These are phyloP conservation scores for Escovopsis weberi DNA, from an alignment of 2,329 filamentous ascomycete species.

Conservation along the genomic window DNA sequence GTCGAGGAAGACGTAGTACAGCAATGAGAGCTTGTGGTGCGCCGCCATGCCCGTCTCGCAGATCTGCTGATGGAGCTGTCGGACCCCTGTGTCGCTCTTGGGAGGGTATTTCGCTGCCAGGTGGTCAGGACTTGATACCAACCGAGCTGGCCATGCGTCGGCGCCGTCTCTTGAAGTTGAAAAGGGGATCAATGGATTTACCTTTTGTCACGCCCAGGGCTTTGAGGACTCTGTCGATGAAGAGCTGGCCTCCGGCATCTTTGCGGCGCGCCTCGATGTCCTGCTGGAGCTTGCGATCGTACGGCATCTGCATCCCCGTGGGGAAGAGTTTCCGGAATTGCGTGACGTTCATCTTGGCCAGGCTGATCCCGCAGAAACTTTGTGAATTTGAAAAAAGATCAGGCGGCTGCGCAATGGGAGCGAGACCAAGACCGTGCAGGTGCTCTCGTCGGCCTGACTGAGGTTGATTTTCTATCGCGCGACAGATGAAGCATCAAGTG, in stretches of 20 bases:
- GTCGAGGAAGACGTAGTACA: constrained; percentile 76
- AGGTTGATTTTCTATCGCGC: not conserved
- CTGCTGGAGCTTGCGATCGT: constrained; percentile 44
- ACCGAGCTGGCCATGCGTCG: not conserved
- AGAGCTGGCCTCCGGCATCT: constrained; percentile 53
- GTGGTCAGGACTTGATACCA: no score
- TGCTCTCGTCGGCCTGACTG: no score
- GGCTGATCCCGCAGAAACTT: constrained; percentile 19
- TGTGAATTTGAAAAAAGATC: no score
- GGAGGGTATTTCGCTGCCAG: constrained; percentile 56
- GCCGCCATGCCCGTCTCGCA: constrained; percentile 47
- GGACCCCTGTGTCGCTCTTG: constrained; percentile 50
- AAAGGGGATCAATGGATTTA: constrained; percentile 18
- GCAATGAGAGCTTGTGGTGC: constrained; percentile 67
- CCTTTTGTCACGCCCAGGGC: constrained; percentile 54
- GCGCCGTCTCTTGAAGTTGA: not conserved
- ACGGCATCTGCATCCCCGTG: constrained; percentile 43
- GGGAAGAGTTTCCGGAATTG: constrained; percentile 56
- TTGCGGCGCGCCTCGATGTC: constrained; percentile 54
- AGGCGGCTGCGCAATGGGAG: not conserved
- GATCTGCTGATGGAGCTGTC: constrained; percentile 56
- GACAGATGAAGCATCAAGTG: not conserved
- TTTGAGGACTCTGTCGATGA: constrained; percentile 64
- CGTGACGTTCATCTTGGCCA: constrained; percentile 51
- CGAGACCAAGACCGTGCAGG: not conserved